A percentile compares a stretch with the other conserved stretches of the same genome.
These are phyloP conservation scores for Thielaviopsis cerberus DNA, from an alignment of 2,329 filamentous ascomycete species.

Conservation along the genomic window DNA sequence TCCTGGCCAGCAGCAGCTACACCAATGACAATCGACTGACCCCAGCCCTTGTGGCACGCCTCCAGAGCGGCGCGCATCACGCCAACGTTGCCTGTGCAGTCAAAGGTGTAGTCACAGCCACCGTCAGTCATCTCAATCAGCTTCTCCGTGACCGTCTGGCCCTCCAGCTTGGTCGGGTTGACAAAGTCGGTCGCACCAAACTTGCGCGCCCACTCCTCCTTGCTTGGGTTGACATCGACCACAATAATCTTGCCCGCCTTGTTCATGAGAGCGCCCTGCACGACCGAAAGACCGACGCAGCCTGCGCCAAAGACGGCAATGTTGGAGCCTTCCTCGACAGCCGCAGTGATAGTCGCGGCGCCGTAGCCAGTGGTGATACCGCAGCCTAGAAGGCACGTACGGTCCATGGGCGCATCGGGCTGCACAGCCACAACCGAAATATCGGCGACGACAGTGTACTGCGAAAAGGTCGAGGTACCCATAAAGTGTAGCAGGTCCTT, in stretches of 20 bases:
- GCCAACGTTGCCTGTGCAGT: slow-evolving; percentile 91
- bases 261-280: slow-evolving; percentile 80
- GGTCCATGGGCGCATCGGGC: slow-evolving; percentile 79
- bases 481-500: slow-evolving; percentile 96
- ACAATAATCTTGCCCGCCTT: slow-evolving; percentile 62
- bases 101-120: slow-evolving; percentile 96
- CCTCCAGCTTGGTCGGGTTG: slow-evolving; percentile 65
- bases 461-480: slow-evolving; percentile 96
- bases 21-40: slow-evolving; percentile 92
- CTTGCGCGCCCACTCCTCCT: slow-evolving; percentile 83
- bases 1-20: slow-evolving; percentile 92
- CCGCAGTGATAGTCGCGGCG: slow-evolving; percentile 81
- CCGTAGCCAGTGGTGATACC: slow-evolving; percentile 98
- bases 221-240: slow-evolving; percentile 61
- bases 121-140: slow-evolving; percentile 95
- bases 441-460: slow-evolving; percentile 96
- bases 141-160: slow-evolving; percentile 74
- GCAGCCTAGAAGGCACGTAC: slow-evolving; percentile 86
- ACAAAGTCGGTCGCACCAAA: slow-evolving; percentile 96
- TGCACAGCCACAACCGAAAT: slow-evolving; percentile 94
- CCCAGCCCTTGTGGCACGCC: slow-evolving; percentile 98
- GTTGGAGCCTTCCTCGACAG: slow-evolving; percentile 74
- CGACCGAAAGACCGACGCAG: slow-evolving; percentile 85
- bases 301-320: slow-evolving; percentile 88
- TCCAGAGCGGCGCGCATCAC: slow-evolving; percentile 93